phyloP scores from a whole-genome alignment of 2,329 filamentous ascomycete species.

The Aurifilum marmelostoma region DNA sequence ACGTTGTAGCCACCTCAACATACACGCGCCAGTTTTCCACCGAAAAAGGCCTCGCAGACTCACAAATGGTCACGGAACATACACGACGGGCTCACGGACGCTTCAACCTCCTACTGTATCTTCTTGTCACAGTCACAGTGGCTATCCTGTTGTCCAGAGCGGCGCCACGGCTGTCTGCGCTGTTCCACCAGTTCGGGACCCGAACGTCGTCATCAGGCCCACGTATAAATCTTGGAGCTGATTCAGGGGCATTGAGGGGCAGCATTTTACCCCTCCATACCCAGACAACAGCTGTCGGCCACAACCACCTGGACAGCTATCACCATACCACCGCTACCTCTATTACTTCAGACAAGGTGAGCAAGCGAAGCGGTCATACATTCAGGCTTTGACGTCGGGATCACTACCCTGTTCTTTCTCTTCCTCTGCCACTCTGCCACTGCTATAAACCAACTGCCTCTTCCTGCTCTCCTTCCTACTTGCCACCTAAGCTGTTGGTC shows the following conservation, averaged over 20 bases:
- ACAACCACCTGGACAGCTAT: conserved; percentile 8
- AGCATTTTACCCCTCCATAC: conserved; percentile 29
- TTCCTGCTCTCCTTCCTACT: background rate
- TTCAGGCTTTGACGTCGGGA: background rate
- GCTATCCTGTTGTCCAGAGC: conserved; percentile 31
- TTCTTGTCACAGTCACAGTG: conserved; percentile 32
- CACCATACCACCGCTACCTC: background rate
- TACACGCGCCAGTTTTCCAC: background rate
- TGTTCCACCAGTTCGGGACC: conserved; percentile 28
- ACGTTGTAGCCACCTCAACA: background rate
- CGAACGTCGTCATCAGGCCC: conserved; percentile 30
- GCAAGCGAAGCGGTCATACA: conserved; percentile 3
- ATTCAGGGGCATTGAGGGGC: conserved; percentile 28
- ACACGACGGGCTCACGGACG: conserved; percentile 20
- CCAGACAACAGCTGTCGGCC: conserved; percentile 11
- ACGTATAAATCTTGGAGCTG: conserved; percentile 25
- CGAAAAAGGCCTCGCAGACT: background rate
- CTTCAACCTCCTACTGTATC: conserved; percentile 22
- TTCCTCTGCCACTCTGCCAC: no score
- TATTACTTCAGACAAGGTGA: conserved; percentile 19
- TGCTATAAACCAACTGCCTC: no score
- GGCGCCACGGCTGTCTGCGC: conserved; percentile 30
- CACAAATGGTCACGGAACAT: conserved; percentile 20
- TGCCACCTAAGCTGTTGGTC: no score
- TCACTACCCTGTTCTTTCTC: conserved; percentile 2